Evolutionary conservation across 2,329 filamentous ascomycete genomes (phyloP).

Genomic region (Claviceps arundinis): DNA sequence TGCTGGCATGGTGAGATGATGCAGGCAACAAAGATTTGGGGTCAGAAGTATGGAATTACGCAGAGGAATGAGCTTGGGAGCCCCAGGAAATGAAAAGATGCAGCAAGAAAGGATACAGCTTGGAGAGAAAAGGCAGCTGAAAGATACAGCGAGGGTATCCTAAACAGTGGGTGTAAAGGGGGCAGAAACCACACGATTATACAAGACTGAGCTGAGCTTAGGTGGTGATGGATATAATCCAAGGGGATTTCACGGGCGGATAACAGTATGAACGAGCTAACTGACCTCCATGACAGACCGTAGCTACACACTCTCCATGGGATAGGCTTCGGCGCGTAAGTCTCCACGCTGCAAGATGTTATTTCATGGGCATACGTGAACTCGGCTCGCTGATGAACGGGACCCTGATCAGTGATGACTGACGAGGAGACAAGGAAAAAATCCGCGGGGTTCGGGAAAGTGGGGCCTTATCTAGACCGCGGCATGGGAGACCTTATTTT

Average conservation of each 20-base stretch:
- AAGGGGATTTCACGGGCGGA: neutral
- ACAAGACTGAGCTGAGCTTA: too few species aligned
- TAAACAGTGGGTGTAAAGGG: too few species aligned
- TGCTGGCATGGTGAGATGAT: neutral
- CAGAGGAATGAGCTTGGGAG: too few species aligned
- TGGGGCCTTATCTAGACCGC: neutral
- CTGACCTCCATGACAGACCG: slow-evolving; percentile 18
- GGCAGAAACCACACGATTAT: too few species aligned
- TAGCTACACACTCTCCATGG: neutral
- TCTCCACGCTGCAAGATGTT: neutral
- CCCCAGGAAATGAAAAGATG: too few species aligned
- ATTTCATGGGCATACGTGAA: neutral
- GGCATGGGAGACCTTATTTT: too few species aligned
- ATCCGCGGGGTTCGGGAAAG: neutral
- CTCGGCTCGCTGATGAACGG: neutral
- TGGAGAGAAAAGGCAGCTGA: neutral
- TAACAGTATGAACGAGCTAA: neutral
- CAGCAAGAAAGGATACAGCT: neutral
- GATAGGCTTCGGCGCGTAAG: neutral
- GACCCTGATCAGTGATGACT: neutral
- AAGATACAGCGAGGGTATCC: too few species aligned
- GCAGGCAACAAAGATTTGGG: neutral
- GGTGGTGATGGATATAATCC: neutral
- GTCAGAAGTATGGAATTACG: too few species aligned
- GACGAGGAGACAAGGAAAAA: neutral